phyloP scores from a whole-genome alignment of 345 rosid genomes.

The Stellera chamaejasme region DNA sequence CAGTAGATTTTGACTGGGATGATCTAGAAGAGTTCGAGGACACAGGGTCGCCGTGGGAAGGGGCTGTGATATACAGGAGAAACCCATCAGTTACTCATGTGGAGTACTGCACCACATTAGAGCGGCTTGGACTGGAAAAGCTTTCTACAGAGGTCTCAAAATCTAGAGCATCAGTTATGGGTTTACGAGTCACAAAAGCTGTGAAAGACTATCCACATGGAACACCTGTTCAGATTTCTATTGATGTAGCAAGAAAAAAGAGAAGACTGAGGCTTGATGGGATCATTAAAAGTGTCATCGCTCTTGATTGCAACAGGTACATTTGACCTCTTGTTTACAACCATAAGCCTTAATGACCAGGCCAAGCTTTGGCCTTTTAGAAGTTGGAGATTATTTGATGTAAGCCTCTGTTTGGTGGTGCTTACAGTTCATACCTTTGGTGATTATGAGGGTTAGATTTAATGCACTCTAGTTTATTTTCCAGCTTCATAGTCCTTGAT shows the following conservation, averaged over 20 bases:
- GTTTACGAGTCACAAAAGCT: conserved; percentile 76
- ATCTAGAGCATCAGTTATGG: conserved; percentile 75
- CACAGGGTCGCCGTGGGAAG: conserved; percentile 79
- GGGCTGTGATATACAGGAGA: conserved; percentile 69
- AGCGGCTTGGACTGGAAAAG: conserved; percentile 82
- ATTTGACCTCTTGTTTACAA: neutral
- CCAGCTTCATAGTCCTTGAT: no score
- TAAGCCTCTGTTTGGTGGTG: no score
- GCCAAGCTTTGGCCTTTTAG: no score
- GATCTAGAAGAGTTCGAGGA: conserved; percentile 44
- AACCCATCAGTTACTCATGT: conserved; percentile 60
- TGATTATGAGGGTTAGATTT: no score
- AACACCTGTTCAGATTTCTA: conserved; percentile 85
- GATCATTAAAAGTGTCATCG: conserved; percentile 67
- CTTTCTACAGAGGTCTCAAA: conserved; percentile 59
- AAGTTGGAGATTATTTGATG: no score
- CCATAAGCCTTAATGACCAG: neutral
- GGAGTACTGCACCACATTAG: conserved; percentile 86
- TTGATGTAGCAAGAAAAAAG: conserved; percentile 75
- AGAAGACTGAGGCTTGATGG: conserved; percentile 84
- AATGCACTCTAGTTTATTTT: no score
- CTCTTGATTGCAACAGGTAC: conserved; percentile 78
- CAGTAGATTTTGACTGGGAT: conserved; percentile 46
- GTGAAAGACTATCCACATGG: conserved; percentile 81
- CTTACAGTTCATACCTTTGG: no score